These are phyloP conservation scores for Colletotrichum tamarilloi DNA, from an alignment of 2,329 filamentous ascomycete genomes.

Conservation along the genomic window DNA sequence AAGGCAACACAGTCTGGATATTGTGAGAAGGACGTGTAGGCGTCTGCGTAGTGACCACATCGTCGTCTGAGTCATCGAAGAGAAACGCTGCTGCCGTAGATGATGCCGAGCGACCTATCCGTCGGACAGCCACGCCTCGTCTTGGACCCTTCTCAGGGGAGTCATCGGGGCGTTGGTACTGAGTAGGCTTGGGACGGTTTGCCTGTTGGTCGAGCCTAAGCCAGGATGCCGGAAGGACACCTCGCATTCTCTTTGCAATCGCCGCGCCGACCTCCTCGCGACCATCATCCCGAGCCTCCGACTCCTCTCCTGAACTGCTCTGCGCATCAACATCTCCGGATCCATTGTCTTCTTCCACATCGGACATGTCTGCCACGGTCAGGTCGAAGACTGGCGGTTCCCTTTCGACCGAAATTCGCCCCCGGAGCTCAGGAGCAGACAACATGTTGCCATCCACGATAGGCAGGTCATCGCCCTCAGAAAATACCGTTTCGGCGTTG, in stretches of 20 bases:
- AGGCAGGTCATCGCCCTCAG: not conserved
- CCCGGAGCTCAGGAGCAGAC: not conserved
- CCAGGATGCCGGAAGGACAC: constrained; percentile 76
- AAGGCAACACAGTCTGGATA: not conserved
- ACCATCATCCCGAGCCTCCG: constrained; percentile 39
- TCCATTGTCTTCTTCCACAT: constrained; percentile 28
- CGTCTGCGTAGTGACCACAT: constrained; percentile 34
- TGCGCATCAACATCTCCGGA: constrained; percentile 4
- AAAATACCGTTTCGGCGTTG: not conserved
- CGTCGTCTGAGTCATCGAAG: constrained; percentile 60
- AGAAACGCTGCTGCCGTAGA: constrained; percentile 36
- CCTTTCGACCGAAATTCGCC: not conserved
- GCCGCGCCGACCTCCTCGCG: constrained; percentile 56
- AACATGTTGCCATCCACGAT: not conserved
- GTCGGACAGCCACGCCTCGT: constrained; percentile 62
- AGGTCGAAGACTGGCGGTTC: constrained; percentile 20
- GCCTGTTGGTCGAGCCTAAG: constrained; percentile 66
- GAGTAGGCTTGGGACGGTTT: constrained; percentile 41
- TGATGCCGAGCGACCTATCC: constrained; percentile 43
- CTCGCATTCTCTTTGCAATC: constrained; percentile 60
- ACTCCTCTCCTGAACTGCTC: constrained; percentile 19
- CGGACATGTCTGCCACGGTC: constrained; percentile 31
- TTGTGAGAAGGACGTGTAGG: not conserved
- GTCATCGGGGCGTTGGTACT: constrained; percentile 42
- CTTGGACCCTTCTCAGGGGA: constrained; percentile 54